A percentile compares a stretch with the other conserved stretches of the same genome.
phyloP scores from a whole-genome alignment of 2,329 filamentous ascomycete genomes.

The Calonectria montana region DNA sequence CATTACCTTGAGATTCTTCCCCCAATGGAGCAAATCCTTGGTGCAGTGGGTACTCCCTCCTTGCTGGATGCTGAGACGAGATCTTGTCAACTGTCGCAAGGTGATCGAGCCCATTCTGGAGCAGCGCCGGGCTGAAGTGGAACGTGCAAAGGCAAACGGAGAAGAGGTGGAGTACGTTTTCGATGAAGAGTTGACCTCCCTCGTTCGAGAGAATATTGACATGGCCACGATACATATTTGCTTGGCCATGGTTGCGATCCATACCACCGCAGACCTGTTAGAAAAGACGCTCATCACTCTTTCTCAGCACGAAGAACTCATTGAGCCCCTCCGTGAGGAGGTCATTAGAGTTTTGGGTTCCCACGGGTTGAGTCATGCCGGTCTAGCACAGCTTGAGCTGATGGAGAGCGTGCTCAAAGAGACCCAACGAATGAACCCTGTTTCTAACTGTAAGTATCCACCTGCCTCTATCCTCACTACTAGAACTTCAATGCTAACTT shows the following conservation, averaged over 20 bases:
- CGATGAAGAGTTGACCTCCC: neutral
- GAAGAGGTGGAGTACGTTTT: neutral
- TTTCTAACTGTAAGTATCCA: neutral
- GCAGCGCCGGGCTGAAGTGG: neutral
- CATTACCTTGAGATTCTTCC: neutral
- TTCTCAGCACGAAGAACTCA: neutral
- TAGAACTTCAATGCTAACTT: neutral
- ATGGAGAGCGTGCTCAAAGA: conserved; percentile 3
- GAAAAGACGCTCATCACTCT: neutral
- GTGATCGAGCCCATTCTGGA: neutral
- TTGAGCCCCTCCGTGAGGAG: neutral
- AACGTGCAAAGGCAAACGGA: neutral
- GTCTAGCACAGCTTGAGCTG: neutral
- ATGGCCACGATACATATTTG: neutral
- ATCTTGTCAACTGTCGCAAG: neutral
- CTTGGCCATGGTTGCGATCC: neutral
- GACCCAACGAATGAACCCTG: neutral
- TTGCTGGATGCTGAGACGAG: neutral
- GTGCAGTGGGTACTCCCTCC: neutral
- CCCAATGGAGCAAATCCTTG: neutral
- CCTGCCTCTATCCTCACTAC: too few relatives aligned
- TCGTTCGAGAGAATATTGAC: neutral
- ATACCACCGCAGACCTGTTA: neutral
- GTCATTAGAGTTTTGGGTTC: neutral
- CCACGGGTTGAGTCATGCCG: neutral